Evolutionary conservation across 495 filamentous ascomycete genomes (phyloP).

Genomic region (Xylaria venustula): DNA sequence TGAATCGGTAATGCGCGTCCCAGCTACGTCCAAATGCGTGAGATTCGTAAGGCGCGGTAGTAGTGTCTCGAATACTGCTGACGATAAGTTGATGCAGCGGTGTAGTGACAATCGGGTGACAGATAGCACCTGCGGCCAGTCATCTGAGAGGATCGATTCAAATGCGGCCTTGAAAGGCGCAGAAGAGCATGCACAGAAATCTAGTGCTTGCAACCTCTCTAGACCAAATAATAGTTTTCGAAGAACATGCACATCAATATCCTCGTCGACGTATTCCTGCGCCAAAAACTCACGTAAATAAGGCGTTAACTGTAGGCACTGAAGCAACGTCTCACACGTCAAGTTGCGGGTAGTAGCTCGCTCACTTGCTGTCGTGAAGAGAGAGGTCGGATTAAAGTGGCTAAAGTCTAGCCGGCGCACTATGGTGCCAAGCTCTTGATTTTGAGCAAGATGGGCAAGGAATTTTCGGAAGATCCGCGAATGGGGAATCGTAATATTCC

Average conservation of each 20-base stretch:
- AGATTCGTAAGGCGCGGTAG: conserved; percentile 67
- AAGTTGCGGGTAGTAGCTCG: conserved; percentile 78
- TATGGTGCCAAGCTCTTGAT: conserved; percentile 72
- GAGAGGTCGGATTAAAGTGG: conserved; percentile 80
- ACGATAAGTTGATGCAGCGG: conserved; percentile 73
- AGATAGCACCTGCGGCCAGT: conserved; percentile 52
- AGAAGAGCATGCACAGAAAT: conserved; percentile 80
- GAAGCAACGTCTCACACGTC: conserved; percentile 71
- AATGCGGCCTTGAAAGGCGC: conserved; percentile 64
- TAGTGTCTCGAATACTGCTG: conserved; percentile 66
- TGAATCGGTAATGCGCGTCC: conserved; percentile 73
- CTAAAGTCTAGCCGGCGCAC: conserved; percentile 84
- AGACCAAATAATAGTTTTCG: conserved; percentile 73
- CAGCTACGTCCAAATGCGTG: conserved; percentile 78
- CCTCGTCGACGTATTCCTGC: conserved; percentile 82
- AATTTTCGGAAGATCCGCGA: conserved; percentile 87
- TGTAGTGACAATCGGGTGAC: conserved; percentile 74
- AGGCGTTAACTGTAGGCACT: conserved; percentile 73
- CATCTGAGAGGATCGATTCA: conserved; percentile 31
- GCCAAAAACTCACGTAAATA: conserved; percentile 77
- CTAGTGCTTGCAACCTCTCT: conserved; percentile 66
- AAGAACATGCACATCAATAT: conserved; percentile 67
- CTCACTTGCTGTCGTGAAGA: conserved; percentile 78
- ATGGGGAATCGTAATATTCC: conserved; percentile 82
- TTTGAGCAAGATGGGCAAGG: conserved; percentile 63